These are phyloP conservation scores for Ogataea trehaloabstinens DNA, from an alignment of 805 yeast species.

Conservation along the genomic window DNA sequence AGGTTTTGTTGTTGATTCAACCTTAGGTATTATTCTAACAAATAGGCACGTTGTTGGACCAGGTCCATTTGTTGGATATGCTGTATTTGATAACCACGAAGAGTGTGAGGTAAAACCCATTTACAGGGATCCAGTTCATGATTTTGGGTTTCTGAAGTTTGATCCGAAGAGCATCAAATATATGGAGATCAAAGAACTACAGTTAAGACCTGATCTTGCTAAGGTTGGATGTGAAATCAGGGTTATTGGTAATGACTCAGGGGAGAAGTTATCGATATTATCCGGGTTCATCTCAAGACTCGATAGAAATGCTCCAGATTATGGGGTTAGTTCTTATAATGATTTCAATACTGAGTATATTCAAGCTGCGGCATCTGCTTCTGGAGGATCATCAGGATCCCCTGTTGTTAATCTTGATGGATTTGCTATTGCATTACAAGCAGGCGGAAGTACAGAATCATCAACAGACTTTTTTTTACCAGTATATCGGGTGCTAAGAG, in stretches of 20 bases:
- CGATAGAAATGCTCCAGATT: slow-evolving; percentile 93
- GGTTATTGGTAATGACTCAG: slow-evolving; percentile 95
- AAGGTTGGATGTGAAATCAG: slow-evolving; percentile 91
- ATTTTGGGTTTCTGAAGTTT: slow-evolving; percentile 84
- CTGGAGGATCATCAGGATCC: slow-evolving; percentile 95
- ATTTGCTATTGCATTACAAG: slow-evolving; percentile 85
- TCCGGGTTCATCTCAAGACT: slow-evolving; percentile 83
- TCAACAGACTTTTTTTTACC: slow-evolving; percentile 93
- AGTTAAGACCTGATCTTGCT: slow-evolving; percentile 77
- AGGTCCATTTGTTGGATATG: slow-evolving; percentile 90
- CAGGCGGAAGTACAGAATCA: slow-evolving; percentile 90
- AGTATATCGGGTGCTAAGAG: slow-evolving; percentile 76
- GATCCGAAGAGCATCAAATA: slow-evolving; percentile 71
- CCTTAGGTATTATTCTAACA: slow-evolving; percentile 79
- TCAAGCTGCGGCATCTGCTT: slow-evolving; percentile 94
- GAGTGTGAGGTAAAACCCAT: slow-evolving; percentile 84
- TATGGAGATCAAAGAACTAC: slow-evolving; percentile 65
- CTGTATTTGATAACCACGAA: slow-evolving; percentile 91
- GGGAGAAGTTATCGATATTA: slow-evolving; percentile 85
- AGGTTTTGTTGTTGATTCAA: slow-evolving; percentile 88
- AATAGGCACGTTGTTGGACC: slow-evolving; percentile 96
- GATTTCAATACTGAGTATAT: slow-evolving; percentile 93
- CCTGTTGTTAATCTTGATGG: slow-evolving; percentile 94
- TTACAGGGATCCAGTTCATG: slow-evolving; percentile 93
- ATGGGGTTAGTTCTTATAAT: slow-evolving; percentile 82